Percentiles rank a stretch among this genome's conserved stretches.
These are phyloP conservation scores for Periconia digitata DNA, from an alignment of 2,329 filamentous ascomycete species.

Conservation along the genomic window DNA sequence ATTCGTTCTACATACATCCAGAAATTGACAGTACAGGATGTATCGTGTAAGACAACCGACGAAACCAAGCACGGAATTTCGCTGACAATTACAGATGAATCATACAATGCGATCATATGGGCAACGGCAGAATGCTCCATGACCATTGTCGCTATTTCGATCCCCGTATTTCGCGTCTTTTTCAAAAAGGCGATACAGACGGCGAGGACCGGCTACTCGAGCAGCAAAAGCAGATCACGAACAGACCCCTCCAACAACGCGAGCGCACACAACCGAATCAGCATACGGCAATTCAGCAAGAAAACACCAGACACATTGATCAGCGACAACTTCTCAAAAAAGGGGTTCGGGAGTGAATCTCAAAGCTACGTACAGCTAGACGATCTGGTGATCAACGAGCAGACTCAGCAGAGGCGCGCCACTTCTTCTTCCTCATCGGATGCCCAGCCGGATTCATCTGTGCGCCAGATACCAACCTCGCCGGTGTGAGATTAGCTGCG, in stretches of 20 bases:
- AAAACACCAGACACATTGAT: no score
- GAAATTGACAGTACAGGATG: background rate
- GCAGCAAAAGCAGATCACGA: conserved; percentile 1
- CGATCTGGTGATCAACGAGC: no score
- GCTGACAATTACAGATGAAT: background rate
- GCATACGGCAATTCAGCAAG: background rate
- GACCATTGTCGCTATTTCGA: background rate
- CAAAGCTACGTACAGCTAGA: no score
- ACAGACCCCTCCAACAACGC: background rate
- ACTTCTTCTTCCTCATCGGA: background rate
- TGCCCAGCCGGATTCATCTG: background rate
- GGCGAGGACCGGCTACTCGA: conserved; percentile 2
- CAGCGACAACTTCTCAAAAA: no score
- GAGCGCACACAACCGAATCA: background rate
- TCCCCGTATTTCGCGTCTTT: background rate
- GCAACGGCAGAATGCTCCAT: background rate
- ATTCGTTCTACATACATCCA: background rate
- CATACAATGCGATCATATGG: background rate
- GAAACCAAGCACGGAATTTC: no score
- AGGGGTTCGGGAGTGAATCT: no score
- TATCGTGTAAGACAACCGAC: background rate
- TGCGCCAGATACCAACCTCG: background rate
- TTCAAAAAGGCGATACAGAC: conserved; percentile 10
- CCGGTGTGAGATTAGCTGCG: conserved; percentile 1
- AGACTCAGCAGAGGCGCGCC: no score